Evolutionary conservation across 2,329 filamentous ascomycete genomes (phyloP), one percentile per base, ranked within the genome.

Genomic region (Fusarium nematophilum): DNA sequence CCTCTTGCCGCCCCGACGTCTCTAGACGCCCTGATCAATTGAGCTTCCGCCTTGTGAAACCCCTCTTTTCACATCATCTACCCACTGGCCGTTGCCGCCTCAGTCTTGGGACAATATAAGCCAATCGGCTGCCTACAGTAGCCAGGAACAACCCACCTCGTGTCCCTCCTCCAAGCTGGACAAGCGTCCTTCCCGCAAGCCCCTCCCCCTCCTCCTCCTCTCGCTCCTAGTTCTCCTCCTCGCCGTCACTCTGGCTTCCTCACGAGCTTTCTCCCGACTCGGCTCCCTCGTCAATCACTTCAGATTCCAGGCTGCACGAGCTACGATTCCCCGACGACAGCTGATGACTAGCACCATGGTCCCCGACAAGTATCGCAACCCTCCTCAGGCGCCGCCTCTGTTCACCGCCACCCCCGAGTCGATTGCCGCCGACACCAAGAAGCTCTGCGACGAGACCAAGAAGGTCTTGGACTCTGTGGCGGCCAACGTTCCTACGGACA

Each of bases 301-400:
- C 57, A 81, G 79, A 60, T 70, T 76, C 71, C 66, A 74, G 64
- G 51, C 67, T 68, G 54, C 51, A 64, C 51, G 66, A 74, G 56
- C 69, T 65, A 54, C 67, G 53, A 51, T 66, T 54, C 51, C 59
- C 55, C 50, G 70, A 69, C 76, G 71, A 63, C 71, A 73, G 57
- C 72, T 76, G 66, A 76, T 72, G 62, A 87, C 82, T 64, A 82
- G 77, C 73, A 83, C 75, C 71, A 91, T 91, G 88, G 86, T 85
- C 64, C 82, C 86, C 57, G 76, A 83, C 64, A 85, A 87, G 75
- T 92, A 90, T 77, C 84, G 83, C 74, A 89, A 83, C 72, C 91
- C 91, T 61, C 91, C 91, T 3, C 91, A 94, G 80, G 81, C 88
- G 33, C 91, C 91, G 53, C 90, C 91, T 49, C 83, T 87, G 72